Percentiles rank a stretch among this genome's conserved stretches.
phyloP scores from a whole-genome alignment of 1,139 yeast species.

The Yamadazyma taylorii region DNA sequence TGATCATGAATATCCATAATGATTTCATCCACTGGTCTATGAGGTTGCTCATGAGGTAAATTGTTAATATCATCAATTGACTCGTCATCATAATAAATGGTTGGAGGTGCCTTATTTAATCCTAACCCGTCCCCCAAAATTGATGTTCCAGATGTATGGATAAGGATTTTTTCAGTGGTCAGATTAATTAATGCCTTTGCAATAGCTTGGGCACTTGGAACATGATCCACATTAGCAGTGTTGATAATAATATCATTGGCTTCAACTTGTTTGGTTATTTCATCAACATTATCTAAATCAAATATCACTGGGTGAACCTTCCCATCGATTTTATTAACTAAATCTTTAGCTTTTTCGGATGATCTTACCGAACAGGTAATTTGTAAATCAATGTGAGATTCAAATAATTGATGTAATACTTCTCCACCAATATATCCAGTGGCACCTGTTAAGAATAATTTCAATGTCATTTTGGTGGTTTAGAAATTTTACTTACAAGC shows the following conservation, averaged over 20 bases:
- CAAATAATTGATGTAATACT: conserved; percentile 25
- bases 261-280: conserved; percentile 22
- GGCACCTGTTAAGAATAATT: conserved; percentile 32
- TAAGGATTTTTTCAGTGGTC: conserved; percentile 24
- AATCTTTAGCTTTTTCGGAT: conserved; percentile 22
- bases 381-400: conserved; percentile 14
- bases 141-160: conserved; percentile 45
- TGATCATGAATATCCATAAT: conserved; percentile 28
- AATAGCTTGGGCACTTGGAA: conserved; percentile 29
- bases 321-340: conserved; percentile 18
- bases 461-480: conserved; percentile 5
- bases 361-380: conserved; percentile 28
- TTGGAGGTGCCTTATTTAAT: conserved; percentile 21
- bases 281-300: conserved; percentile 21
- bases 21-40: conserved; percentile 35
- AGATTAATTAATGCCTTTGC: conserved; percentile 18
- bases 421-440: conserved; percentile 43
- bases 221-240: conserved; percentile 39
- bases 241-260: conserved; percentile 32
- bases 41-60: conserved; percentile 33
- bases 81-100: conserved; percentile 29
- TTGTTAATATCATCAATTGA: conserved; percentile 29
- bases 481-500: too few relatives aligned
- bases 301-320: conserved; percentile 21
- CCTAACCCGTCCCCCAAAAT: conserved; percentile 28